Evolutionary conservation across 2,329 filamentous ascomycete species (phyloP), one percentile per base, ranked within the genome.

Genomic region (Alternaria incomplexa): DNA sequence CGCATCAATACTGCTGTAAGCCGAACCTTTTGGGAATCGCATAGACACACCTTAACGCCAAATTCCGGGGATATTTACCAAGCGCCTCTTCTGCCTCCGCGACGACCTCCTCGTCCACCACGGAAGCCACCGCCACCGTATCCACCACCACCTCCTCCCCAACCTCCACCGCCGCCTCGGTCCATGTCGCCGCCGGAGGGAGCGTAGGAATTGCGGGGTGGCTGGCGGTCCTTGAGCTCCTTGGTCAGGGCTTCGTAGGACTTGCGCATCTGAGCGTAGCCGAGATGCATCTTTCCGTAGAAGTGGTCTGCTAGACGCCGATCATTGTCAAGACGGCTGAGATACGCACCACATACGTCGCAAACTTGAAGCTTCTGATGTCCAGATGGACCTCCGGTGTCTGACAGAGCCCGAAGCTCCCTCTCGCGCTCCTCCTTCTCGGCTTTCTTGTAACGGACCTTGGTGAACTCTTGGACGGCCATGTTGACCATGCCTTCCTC

Each of bases 331-430:
- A 99, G 86, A 22, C 96, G 85, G 66, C 90, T 93, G 40, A 99
- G 86, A 79, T 98, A 99, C 6, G 96, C 96, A 66, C 96, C 96
- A 80, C 96, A 99, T 1, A 98, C 96, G 81, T 99, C 96, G 85
- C 96, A 99, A 50, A 99, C 96, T 80, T 99, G 96, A 44, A 99
- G 85, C 80, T 99, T 99, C 84, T 99, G 96, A 81, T 99, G 96
- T 17, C 96, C 96, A 0, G 90, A 93, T 0, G 96, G 96, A 0
- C 96, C 96, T 25, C 90, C 93, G 0, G 95, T 98, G 81, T 99
- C 96, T 58, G 91, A 92, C 23, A 99, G 86, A 4, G 91, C 90
- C 80, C 97, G 97, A 63, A 99, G 86, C 76, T 98, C 95, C 64
- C 91, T 88, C 82, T 97, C 94, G 66, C 89, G 89, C 65, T 96